Evolutionary conservation across 768 basidiomycete genomes (phyloP).

Genomic region (Auricularia heimuer): DNA sequence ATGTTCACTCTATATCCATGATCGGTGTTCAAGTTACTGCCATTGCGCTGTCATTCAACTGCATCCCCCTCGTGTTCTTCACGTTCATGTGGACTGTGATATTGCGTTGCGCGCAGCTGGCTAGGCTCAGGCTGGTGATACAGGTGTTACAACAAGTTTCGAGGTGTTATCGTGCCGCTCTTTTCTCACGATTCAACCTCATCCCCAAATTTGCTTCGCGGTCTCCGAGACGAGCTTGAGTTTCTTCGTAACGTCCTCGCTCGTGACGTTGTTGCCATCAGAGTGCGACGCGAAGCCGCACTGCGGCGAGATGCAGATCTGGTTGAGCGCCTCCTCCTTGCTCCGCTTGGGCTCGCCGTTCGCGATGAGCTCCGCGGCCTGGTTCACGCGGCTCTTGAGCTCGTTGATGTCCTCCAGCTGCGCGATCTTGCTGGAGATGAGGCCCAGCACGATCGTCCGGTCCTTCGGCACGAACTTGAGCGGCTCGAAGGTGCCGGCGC

Average conservation of each 20-base stretch:
- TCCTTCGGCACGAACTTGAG: constrained; percentile 22
- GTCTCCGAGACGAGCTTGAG: constrained; percentile 33
- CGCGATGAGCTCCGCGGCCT: constrained; percentile 42
- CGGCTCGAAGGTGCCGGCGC: constrained; percentile 40
- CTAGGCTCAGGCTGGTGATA: too few species aligned
- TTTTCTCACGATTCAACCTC: background rate
- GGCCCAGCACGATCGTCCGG: constrained; percentile 33
- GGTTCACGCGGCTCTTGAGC: constrained; percentile 40
- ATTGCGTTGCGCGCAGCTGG: too few species aligned
- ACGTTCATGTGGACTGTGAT: too few species aligned
- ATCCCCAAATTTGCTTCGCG: constrained; percentile 37
- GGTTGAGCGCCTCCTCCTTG: constrained; percentile 41
- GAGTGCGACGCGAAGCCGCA: constrained; percentile 54
- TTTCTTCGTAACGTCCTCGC: constrained; percentile 42
- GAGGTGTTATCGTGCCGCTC: too few species aligned
- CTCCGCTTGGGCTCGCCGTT: constrained; percentile 34
- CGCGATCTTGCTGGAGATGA: constrained; percentile 34
- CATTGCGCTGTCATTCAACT: too few species aligned
- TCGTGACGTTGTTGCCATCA: constrained; percentile 45
- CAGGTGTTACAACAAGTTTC: too few species aligned
- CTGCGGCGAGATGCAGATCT: constrained; percentile 53
- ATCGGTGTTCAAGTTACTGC: too few species aligned
- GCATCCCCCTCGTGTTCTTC: too few species aligned
- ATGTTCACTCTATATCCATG: too few species aligned
- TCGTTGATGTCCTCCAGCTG: constrained; percentile 43